Evolutionary conservation across 257 asterid genomes (phyloP).

Genomic region (Jaltomata sinuosa): DNA sequence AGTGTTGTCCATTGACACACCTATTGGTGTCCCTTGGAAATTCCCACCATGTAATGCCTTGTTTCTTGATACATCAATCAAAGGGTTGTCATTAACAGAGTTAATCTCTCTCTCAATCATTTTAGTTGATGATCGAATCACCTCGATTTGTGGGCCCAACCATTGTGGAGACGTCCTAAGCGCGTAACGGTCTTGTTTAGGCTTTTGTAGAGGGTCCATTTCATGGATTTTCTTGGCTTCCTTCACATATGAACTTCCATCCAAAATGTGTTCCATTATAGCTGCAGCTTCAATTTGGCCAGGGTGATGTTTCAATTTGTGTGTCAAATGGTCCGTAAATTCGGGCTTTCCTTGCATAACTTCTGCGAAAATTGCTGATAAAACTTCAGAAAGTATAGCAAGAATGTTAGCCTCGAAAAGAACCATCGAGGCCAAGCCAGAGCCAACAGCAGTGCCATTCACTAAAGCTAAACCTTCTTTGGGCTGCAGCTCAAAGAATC

Average conservation of each 20-base stretch:
- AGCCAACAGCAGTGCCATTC: constrained; percentile 25
- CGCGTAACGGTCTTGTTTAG: constrained; percentile 22
- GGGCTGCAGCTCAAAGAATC: constrained; percentile 22
- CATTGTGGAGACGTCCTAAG: constrained; percentile 26
- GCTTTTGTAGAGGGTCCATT: constrained; percentile 16
- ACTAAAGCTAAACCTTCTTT: constrained; percentile 22
- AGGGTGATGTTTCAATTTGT: constrained; percentile 20
- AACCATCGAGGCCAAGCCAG: constrained; percentile 21
- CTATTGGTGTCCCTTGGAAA: constrained; percentile 27
- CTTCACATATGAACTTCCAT: constrained; percentile 21
- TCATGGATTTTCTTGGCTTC: constrained; percentile 14
- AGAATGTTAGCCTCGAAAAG: constrained; percentile 18
- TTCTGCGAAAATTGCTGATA: constrained; percentile 22
- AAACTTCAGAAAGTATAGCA: constrained; percentile 14
- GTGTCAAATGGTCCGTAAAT: constrained; percentile 21
- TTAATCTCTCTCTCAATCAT: constrained; percentile 20
- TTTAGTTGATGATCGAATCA: constrained; percentile 15
- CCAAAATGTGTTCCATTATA: constrained; percentile 24
- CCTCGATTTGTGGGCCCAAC: constrained; percentile 24
- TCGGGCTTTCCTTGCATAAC: constrained; percentile 25
- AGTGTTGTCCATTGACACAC: constrained; percentile 21
- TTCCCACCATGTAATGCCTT: constrained; percentile 25
- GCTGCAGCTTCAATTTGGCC: constrained; percentile 27
- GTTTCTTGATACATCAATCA: constrained; percentile 22
- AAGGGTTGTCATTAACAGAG: constrained; percentile 23